These are phyloP conservation scores for Lepidium didymum DNA, from an alignment of 345 rosid species.

Conservation along the genomic window DNA sequence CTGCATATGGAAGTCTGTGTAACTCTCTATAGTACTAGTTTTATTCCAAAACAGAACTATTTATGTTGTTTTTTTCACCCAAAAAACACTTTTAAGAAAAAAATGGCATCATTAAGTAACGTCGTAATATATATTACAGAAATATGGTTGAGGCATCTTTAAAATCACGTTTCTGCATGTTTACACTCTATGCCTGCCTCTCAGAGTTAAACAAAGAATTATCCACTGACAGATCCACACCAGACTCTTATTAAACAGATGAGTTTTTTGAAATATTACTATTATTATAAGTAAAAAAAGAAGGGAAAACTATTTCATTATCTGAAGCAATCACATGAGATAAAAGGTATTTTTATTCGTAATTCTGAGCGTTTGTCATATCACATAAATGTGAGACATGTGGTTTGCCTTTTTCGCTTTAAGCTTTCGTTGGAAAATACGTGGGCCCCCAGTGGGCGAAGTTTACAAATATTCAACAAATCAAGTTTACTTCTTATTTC, in stretches of 20 bases:
- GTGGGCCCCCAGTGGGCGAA: conserved; percentile 14
- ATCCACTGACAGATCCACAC: conserved; percentile 22
- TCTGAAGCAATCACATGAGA: not conserved
- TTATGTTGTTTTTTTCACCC: conserved; percentile 2
- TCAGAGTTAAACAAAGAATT: conserved; percentile 8
- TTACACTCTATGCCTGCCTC: conserved; percentile 11
- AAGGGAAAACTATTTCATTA: not conserved
- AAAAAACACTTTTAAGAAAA: not conserved
- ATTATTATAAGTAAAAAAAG: not conserved
- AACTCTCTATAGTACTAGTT: conserved; percentile 1
- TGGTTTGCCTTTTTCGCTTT: conserved; percentile 14
- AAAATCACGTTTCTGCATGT: conserved; percentile 32
- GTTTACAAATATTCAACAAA: not conserved
- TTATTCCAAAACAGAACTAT: conserved; percentile 15
- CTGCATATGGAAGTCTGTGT: conserved; percentile 4
- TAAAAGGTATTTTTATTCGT: not conserved
- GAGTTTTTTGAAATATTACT: too few relatives aligned
- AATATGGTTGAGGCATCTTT: conserved; percentile 13
- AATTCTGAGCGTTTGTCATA: not conserved
- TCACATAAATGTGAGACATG: conserved; percentile 5
- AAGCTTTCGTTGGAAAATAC: not conserved
- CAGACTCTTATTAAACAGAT: not conserved
- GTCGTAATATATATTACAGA: conserved; percentile 1
- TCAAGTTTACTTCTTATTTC: not conserved
- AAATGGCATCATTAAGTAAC: not conserved